Evolutionary conservation across 2,329 filamentous ascomycete species (phyloP).

Genomic region (Sporothrix euskadiensis): DNA sequence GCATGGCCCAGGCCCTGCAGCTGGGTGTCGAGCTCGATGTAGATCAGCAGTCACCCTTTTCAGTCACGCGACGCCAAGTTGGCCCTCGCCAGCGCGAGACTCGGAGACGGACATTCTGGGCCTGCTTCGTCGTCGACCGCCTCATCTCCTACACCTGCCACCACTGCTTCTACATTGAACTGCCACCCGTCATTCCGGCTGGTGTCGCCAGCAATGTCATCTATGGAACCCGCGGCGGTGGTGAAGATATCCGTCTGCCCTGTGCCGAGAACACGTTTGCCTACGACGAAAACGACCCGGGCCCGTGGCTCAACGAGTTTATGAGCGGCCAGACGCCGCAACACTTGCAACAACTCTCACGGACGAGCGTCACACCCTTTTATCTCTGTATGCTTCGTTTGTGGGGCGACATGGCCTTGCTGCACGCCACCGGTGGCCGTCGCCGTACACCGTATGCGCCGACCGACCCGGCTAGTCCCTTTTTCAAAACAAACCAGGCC

Average conservation of each 20-base stretch:
- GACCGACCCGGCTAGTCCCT: not conserved
- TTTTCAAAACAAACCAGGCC: not conserved
- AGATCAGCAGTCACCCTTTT: not conserved
- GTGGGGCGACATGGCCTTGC: conserved; percentile 23
- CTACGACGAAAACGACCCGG: conserved; percentile 11
- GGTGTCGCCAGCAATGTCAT: not conserved
- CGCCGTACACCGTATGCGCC: not conserved
- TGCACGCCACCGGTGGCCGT: conserved; percentile 20
- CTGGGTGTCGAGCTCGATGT: conserved; percentile 28
- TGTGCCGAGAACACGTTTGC: not conserved
- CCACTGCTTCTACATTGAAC: conserved; percentile 1
- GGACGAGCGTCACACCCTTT: conserved; percentile 7
- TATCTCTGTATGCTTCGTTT: conserved; percentile 11
- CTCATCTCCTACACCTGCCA: conserved; percentile 23
- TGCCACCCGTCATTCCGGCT: not conserved
- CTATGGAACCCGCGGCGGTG: conserved; percentile 11
- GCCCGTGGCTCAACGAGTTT: conserved; percentile 11
- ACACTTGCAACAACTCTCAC: not conserved
- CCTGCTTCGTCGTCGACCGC: conserved; percentile 28
- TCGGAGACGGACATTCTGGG: conserved; percentile 27
- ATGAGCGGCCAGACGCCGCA: not conserved
- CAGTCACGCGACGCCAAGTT: not conserved
- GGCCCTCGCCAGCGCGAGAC: conserved; percentile 28
- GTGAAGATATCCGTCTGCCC: conserved; percentile 5
- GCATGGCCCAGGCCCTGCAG: conserved; percentile 36